Evolutionary conservation across 305 asterid species (phyloP).

Genomic region (Lippia alba): DNA sequence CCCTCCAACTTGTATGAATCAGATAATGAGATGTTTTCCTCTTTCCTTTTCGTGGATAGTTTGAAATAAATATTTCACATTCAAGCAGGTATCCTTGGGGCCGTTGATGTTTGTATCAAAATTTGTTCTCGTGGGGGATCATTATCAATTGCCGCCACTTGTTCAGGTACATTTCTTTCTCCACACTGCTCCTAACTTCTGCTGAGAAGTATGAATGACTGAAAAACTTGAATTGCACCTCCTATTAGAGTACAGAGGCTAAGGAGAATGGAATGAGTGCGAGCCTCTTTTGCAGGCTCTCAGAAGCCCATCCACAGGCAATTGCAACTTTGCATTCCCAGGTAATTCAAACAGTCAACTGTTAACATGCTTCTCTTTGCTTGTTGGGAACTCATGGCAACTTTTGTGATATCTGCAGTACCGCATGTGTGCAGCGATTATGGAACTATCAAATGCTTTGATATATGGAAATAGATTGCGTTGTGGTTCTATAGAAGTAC

Average conservation of each 20-base stretch:
- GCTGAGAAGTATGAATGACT: conserved; percentile 33
- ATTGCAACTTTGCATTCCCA: conserved; percentile 89
- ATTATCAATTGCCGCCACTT: conserved; percentile 97
- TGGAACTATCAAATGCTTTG: conserved; percentile 93
- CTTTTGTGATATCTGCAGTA: conserved; percentile 69
- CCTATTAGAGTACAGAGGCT: conserved; percentile 87
- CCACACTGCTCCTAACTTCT: conserved; percentile 30
- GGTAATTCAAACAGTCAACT: conserved; percentile 51
- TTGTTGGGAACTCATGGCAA: conserved; percentile 32
- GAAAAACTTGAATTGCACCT: conserved; percentile 36
- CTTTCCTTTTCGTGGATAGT: conserved; percentile 18
- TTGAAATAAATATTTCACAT: conserved; percentile 26
- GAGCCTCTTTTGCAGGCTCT: conserved; percentile 93
- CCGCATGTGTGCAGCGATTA: conserved; percentile 91
- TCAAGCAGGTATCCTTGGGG: conserved; percentile 85
- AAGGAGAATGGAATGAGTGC: conserved; percentile 89
- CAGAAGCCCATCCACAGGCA: conserved; percentile 98
- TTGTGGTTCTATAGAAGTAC: conserved; percentile 87
- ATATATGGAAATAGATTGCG: conserved; percentile 90
- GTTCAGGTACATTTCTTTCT: conserved; percentile 72
- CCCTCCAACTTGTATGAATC: conserved; percentile 25
- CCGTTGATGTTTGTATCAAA: conserved; percentile 86
- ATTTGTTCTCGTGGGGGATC: conserved; percentile 98
- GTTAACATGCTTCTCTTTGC: conserved; percentile 17
- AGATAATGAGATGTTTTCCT: conserved; percentile 14